Evolutionary conservation across 768 basidiomycete genomes (phyloP).

Genomic region (Hygrophorus russula): DNA sequence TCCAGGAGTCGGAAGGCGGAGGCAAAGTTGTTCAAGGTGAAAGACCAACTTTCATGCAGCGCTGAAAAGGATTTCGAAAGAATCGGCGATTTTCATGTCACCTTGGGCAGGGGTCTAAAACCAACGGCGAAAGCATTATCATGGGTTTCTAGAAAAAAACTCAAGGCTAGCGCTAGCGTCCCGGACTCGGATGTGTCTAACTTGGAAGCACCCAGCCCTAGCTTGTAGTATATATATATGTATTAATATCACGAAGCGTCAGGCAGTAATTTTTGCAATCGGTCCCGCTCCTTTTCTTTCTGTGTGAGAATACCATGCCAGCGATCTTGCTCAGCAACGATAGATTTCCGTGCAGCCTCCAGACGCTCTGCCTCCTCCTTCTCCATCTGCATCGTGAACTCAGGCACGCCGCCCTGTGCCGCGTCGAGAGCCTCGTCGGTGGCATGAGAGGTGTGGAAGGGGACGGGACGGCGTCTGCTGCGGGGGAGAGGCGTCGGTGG

Average conservation of each 20-base stretch:
- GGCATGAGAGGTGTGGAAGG: constrained; percentile 60
- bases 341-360: constrained; percentile 59
- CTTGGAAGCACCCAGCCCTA: too few species aligned
- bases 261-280: constrained; percentile 46
- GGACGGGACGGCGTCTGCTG: constrained; percentile 46
- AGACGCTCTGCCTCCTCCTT: constrained; percentile 74
- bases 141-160: not conserved
- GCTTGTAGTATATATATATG: not conserved
- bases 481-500: constrained; percentile 77
- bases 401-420: constrained; percentile 59
- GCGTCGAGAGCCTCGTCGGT: constrained; percentile 43
- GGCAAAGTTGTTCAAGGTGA: too few species aligned
- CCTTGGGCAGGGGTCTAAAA: too few species aligned
- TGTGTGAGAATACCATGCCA: constrained; percentile 59
- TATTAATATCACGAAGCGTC: not conserved
- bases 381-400: constrained; percentile 81
- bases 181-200: too few species aligned
- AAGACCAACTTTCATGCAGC: too few species aligned
- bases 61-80: too few species aligned
- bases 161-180: too few species aligned
- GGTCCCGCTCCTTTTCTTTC: constrained; percentile 73
- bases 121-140: not conserved
- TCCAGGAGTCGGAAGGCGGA: too few species aligned
- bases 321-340: constrained; percentile 68
- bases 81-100: too few species aligned